phyloP scores from a whole-genome alignment of 371 early-diverging fungal genomes.

The Haplosporangium sp. region DNA sequence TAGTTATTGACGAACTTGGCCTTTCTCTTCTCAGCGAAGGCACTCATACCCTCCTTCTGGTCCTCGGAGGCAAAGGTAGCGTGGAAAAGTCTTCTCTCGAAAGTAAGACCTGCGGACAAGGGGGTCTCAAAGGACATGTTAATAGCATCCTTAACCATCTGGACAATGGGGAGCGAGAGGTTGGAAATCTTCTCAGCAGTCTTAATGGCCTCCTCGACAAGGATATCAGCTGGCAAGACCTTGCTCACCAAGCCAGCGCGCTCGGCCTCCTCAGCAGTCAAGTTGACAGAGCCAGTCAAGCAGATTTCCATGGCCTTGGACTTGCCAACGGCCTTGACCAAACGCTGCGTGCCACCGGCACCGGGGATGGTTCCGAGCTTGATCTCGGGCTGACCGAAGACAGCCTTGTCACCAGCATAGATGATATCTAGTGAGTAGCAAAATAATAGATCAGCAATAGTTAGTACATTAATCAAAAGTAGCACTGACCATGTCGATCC shows the following conservation, averaged over 20 bases:
- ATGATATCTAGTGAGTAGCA: constrained; percentile 77
- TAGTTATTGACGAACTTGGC: constrained; percentile 91
- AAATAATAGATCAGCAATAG: neutral
- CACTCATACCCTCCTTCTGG: constrained; percentile 98
- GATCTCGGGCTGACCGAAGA: constrained; percentile 98
- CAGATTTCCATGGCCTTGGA: constrained; percentile 98
- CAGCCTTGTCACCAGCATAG: constrained; percentile 97
- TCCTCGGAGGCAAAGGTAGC: constrained; percentile 93
- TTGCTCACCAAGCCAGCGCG: constrained; percentile 88
- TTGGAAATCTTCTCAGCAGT: constrained; percentile 87
- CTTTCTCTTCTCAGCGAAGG: constrained; percentile 95
- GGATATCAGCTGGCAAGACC: constrained; percentile 88
- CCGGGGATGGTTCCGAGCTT: constrained; percentile 96
- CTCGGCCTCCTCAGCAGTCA: constrained; percentile 92
- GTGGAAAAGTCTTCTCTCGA: constrained; percentile 97
- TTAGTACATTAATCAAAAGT: neutral
- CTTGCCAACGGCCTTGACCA: constrained; percentile 96
- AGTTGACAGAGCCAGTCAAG: constrained; percentile 87
- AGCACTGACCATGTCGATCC: no score
- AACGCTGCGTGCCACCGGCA: constrained; percentile 92
- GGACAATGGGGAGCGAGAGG: constrained; percentile 88
- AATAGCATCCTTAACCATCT: constrained; percentile 97
- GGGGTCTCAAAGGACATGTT: constrained; percentile 94
- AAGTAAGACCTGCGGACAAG: constrained; percentile 87
- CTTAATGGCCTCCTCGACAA: constrained; percentile 94